Percentiles rank a stretch among this genome's conserved stretches.
phyloP scores from a whole-genome alignment of 1,284 basidiomycete species.

The Pisolithus thermaeus region DNA sequence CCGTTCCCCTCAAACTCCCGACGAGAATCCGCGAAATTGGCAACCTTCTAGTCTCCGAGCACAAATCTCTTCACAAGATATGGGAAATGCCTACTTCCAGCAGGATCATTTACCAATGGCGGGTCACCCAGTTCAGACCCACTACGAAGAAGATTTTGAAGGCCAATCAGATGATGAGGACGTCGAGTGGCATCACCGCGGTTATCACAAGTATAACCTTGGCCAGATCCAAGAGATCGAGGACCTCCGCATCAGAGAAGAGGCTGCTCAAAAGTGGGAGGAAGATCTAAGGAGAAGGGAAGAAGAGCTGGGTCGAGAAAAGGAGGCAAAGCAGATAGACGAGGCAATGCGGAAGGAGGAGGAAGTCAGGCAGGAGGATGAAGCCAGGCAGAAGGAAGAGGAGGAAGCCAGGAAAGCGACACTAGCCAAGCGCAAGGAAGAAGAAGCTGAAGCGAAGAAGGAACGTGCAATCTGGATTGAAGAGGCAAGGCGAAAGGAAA shows the following conservation, averaged over 20 bases:
- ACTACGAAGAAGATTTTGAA: conserved; percentile 27
- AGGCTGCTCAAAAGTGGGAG: conserved; percentile 27
- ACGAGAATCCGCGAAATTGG: conserved; percentile 26
- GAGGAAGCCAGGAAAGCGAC: conserved; percentile 16
- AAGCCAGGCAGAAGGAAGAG: conserved; percentile 16
- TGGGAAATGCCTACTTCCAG: conserved; percentile 18
- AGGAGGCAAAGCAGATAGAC: conserved; percentile 14
- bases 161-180: conserved; percentile 32
- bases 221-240: conserved; percentile 28
- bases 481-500: conserved; percentile 25
- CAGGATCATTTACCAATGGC: conserved; percentile 11
- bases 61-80: conserved; percentile 26
- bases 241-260: conserved; percentile 25
- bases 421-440: conserved; percentile 20
- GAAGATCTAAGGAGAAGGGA: conserved; percentile 16
- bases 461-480: conserved; percentile 24
- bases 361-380: conserved; percentile 16
- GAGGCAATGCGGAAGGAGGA: conserved; percentile 20
- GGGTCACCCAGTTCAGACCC: conserved; percentile 19
- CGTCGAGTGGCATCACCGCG: conserved; percentile 26
- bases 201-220: conserved; percentile 27
- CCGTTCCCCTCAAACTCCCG: conserved; percentile 26
- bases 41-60: conserved; percentile 22
- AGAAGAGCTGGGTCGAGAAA: conserved; percentile 21
- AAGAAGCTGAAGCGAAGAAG: conserved; percentile 19